These are phyloP conservation scores for Neurospora crassa DNA, from an alignment of 2,329 filamentous ascomycete genomes.

Conservation along the genomic window DNA sequence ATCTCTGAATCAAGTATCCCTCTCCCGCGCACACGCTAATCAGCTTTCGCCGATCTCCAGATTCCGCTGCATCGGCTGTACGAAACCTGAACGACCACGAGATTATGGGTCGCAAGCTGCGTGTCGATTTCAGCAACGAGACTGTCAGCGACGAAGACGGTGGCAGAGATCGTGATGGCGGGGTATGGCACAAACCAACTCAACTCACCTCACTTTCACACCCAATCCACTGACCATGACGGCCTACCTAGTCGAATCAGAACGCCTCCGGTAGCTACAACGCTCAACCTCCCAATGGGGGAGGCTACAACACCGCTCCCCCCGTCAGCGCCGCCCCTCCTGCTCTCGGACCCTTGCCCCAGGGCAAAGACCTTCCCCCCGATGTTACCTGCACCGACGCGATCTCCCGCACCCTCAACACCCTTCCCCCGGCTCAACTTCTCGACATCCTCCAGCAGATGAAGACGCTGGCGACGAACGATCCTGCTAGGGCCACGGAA, in stretches of 20 bases:
- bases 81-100: constrained; percentile 93
- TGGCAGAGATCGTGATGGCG: constrained; percentile 28
- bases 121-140: constrained; percentile 94
- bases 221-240: constrained; percentile 9
- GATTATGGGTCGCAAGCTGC: constrained; percentile 86
- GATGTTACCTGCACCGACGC: constrained; percentile 80
- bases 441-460: constrained; percentile 91
- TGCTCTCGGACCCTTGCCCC: constrained; percentile 65
- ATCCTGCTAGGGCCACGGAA: constrained; percentile 76
- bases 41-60: constrained; percentile 25
- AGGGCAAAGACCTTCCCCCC: constrained; percentile 73
- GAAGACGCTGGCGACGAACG: constrained; percentile 76
- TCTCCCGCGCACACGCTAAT: constrained; percentile 1
- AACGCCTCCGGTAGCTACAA: constrained; percentile 6
- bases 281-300: constrained; percentile 18
- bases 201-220: background rate
- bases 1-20: background rate
- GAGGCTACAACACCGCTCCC: background rate
- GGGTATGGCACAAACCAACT: constrained; percentile 9
- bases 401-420: constrained; percentile 83
- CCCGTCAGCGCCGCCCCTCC: constrained; percentile 19
- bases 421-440: constrained; percentile 77
- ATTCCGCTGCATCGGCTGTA: constrained; percentile 83
- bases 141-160: constrained; percentile 63
- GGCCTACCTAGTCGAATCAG: constrained; percentile 1